Evolutionary conservation across 2,329 filamentous ascomycete species (phyloP).

Genomic region (Stemphylium beticola): DNA sequence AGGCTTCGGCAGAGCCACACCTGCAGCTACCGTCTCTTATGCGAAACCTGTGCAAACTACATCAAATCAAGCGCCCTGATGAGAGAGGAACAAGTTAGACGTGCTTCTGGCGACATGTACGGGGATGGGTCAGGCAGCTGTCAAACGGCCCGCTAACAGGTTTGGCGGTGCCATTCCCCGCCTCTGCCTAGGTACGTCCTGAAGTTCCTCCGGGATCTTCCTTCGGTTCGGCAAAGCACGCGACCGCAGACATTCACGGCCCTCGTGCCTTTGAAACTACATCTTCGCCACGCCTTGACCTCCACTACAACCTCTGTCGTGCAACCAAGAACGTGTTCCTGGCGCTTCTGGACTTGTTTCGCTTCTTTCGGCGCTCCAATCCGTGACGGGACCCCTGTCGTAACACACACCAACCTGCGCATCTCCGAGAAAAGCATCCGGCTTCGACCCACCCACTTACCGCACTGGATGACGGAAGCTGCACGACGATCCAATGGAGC

Average conservation of each 20-base stretch:
- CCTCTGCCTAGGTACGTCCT: slow-evolving; percentile 8
- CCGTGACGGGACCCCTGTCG: slow-evolving; percentile 29
- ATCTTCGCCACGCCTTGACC: slow-evolving; percentile 23
- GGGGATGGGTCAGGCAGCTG: slow-evolving; percentile 1
- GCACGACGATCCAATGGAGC: slow-evolving; percentile 47
- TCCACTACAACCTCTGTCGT: slow-evolving; percentile 25
- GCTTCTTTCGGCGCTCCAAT: slow-evolving; percentile 29
- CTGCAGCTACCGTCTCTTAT: slow-evolving; percentile 9
- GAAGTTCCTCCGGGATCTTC: slow-evolving; percentile 27
- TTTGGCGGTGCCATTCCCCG: slow-evolving; percentile 25
- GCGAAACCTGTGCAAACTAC: slow-evolving; percentile 20
- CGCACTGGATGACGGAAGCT: slow-evolving; percentile 48
- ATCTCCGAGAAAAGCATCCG: slow-evolving; percentile 36
- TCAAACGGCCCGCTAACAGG: slow-evolving; percentile 16
- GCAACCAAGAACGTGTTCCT: slow-evolving; percentile 37
- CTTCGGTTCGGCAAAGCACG: slow-evolving; percentile 32
- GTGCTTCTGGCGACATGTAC: neutral
- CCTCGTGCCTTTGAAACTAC: slow-evolving; percentile 32
- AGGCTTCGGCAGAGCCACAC: slow-evolving; percentile 27
- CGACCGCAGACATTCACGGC: slow-evolving; percentile 37
- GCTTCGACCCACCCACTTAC: slow-evolving; percentile 37
- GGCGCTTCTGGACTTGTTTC: slow-evolving; percentile 22
- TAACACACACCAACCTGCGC: slow-evolving; percentile 32
- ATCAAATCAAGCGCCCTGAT: slow-evolving; percentile 14
- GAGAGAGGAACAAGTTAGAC: neutral